Conservation (phyloP, 768 basidiomycete genomes). For the Cantharellus cinnabarinus region DNA sequence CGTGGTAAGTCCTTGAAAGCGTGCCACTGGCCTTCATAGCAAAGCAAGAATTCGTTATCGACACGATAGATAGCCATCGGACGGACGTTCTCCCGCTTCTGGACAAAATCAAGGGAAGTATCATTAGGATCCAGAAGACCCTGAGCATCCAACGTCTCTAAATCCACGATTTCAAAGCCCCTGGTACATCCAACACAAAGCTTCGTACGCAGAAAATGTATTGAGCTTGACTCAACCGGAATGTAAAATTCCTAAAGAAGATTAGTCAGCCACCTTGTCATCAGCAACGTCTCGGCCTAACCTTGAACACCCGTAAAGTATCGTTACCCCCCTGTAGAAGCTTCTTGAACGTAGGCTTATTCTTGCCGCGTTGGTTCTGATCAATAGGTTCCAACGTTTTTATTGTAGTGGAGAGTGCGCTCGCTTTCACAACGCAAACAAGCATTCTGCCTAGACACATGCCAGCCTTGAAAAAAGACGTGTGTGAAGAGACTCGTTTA, state of each 20-base stretch:
- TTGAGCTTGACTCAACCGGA: conserved; percentile 87
- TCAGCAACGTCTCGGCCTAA: conserved; percentile 12
- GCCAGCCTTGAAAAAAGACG: conserved; percentile 94
- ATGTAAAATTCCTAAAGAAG: conserved; percentile 82
- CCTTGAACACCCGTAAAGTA: conserved; percentile 79
- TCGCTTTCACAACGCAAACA: conserved; percentile 93
- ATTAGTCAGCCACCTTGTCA: not conserved
- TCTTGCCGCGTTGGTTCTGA: conserved; percentile 54
- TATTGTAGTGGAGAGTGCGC: conserved; percentile 87
- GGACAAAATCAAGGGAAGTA: conserved; percentile 77
- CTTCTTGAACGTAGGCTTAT: conserved; percentile 86
- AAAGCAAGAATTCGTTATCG: conserved; percentile 88
- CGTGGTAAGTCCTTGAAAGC: not conserved
- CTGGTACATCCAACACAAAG: conserved; percentile 93
- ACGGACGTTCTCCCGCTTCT: conserved; percentile 66
- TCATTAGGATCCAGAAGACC: conserved; percentile 87
- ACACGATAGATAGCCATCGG: conserved; percentile 96
- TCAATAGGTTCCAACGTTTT: conserved; percentile 95
- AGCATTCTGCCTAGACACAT: conserved; percentile 77
- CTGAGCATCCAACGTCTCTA: conserved; percentile 93
- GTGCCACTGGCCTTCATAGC: conserved; percentile 61
- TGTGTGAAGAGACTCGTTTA: conserved; percentile 88
- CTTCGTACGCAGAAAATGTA: conserved; percentile 93
- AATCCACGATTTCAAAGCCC: conserved; percentile 96
- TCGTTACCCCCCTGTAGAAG: conserved; percentile 88